phyloP scores from a whole-genome alignment of 192 early-diverging fungal genomes.

The Tieghemiomyces parasiticus region DNA sequence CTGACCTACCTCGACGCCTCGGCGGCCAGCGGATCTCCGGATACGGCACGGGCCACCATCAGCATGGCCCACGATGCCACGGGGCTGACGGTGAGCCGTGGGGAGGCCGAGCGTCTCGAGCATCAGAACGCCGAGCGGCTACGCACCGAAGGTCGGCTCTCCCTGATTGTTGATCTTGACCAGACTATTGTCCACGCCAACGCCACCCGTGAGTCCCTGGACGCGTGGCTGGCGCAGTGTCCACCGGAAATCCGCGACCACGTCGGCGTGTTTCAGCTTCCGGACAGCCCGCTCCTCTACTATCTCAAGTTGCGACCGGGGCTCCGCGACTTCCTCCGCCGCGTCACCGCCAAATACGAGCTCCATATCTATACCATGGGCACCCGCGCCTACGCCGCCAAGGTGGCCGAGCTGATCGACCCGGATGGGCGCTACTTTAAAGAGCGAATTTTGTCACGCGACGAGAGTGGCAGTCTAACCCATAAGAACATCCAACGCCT shows the following conservation, averaged over 20 bases:
- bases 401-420: conserved; percentile 76
- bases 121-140: conserved; percentile 48
- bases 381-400: conserved; percentile 78
- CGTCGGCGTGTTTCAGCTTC: conserved; percentile 59
- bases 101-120: conserved; percentile 62
- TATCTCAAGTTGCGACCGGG: conserved; percentile 84
- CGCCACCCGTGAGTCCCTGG: conserved; percentile 22
- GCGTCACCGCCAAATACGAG: conserved; percentile 61
- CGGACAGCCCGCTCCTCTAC: conserved; percentile 46
- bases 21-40: conserved; percentile 21
- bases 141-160: conserved; percentile 50
- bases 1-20: conserved; percentile 17
- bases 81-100: conserved; percentile 48
- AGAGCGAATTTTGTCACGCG: conserved; percentile 80
- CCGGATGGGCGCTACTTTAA: conserved; percentile 62
- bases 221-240: conserved; percentile 17
- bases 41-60: conserved; percentile 49
- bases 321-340: conserved; percentile 58
- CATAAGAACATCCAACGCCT: conserved; percentile 69
- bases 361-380: conserved; percentile 99
- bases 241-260: conserved; percentile 30
- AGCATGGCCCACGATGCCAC: conserved; percentile 58
- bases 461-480: conserved; percentile 76
- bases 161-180: conserved; percentile 91
- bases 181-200: conserved; percentile 91